Base-by-base conservation (phyloP, 768 basidiomycete genomes). In the Pisolithus sp. region DNA sequence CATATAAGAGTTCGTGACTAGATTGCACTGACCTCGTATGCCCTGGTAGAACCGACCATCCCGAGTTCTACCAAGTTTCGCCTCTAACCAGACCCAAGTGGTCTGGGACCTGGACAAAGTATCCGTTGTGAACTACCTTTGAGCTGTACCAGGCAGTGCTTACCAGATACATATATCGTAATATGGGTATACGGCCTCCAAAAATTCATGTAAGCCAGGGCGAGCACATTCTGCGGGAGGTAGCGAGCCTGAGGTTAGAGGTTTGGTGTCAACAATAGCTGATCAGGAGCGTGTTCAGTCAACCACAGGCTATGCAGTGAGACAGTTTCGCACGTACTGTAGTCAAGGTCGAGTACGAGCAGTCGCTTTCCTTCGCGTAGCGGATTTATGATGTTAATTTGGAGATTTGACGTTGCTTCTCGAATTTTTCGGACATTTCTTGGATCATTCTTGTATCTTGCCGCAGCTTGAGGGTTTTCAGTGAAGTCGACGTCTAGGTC, bases 91-190 rank as follows among this genome's bases (percentile, higher is more conserved):
- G 46, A 89, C 75, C 91, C 91, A 93, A 56, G 81, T 84, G 3
- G 91, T 93, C 63, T 90, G 87, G 1, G 83, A 85, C 86, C 85
- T 87, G 55, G n/a, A 5, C 17, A 34, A 20, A 7, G 24, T 51
- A 17, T 18, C 12, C 6, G 24, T 13, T 38, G n/a, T 42, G n/a
- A 51, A 13, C 20, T 17, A n/a, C 38, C 17, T 6, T 26, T 20
- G 12, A 21, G 31, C n/a, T 31, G 31, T 21, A 17, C 34, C 36
- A 51, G 17, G 46, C 1, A 3, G 21, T 18, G 39, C 63, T 37
- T 61, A 87, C 91, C 92, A 94, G 55, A 94, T 86, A 59, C 86
- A 88, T 54, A 95, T 88, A 59, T 95, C 91, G 63, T 94, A 95
- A 62, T 82, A 74, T 5, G 85, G 85, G 60, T 93, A 91, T 48